Base-by-base conservation (phyloP, 495 filamentous ascomycete species). In the Aspergillus conjunctus region DNA sequence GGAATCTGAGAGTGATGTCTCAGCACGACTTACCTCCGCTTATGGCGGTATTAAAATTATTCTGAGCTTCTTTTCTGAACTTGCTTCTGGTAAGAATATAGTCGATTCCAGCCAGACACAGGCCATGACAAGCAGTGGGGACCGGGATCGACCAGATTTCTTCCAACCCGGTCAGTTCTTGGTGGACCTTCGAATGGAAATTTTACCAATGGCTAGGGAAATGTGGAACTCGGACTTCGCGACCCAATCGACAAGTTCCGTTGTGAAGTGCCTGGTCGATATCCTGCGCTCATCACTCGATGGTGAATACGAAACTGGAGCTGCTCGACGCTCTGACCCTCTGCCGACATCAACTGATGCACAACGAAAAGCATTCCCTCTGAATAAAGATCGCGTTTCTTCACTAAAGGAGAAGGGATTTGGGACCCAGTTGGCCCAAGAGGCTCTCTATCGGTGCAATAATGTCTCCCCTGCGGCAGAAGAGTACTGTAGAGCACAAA, bases 361-460 rank as follows among this genome's bases (percentile, higher is more conserved):
- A 1, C 58, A 71, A 33, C 70, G 69, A 51, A 81, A 71, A 64
- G 70, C 68, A 46, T 81, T 81, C 57, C 78, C 73, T 21, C 73
- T 88, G 20, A 77, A 79, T 58, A 72, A 70, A 12, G 82, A 85
- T 7, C 73, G 78, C 8, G 58, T 79, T 3, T 69, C 66, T 41
- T 61, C 69, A 22, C 62, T 88, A 32, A 70, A 68, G 39, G 78
- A 76, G 17, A 69, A 79, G 49, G 82, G 82, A 0, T 86, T 74
- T 59, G 78, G 83, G 32, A 67, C 77, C 30, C 81, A 84, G 9
- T 75, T 96, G 30, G 87, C 82, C 14, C 80, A 79, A n/a, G 92
- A 97, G 72, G 91, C 90, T 17, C 73, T 93, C 5, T 96, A 89
- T 67, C 85, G 93, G 22, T 92, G 92, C 70, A 87, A 89, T 58